phyloP scores from a whole-genome alignment of 192 early-diverging fungal species.

The Coemansia sp. region DNA sequence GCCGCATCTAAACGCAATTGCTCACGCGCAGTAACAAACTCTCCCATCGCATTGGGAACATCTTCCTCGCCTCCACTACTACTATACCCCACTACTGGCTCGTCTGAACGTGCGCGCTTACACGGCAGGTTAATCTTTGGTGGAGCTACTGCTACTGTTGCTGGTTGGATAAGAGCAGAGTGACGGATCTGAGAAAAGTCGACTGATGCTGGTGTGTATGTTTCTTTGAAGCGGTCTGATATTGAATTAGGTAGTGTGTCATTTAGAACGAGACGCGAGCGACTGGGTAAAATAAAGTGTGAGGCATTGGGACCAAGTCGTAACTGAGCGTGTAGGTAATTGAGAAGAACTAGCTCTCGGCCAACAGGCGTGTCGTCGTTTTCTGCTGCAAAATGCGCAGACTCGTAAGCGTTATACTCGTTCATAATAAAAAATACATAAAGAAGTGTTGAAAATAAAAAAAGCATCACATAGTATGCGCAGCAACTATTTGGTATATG shows the following conservation, averaged over 20 bases:
- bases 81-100: neutral
- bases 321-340: neutral
- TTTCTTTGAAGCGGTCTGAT: neutral
- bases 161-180: neutral
- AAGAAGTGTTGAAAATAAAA: too few relatives aligned
- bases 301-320: neutral
- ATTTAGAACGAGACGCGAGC: neutral
- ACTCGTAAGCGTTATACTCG: neutral
- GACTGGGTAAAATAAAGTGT: neutral
- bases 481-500: neutral
- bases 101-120: conserved; percentile 31
- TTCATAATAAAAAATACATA: neutral
- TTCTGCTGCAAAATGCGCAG: neutral
- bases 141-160: too few relatives aligned
- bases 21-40: conserved; percentile 46
- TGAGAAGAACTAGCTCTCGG: neutral
- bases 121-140: neutral
- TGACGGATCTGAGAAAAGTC: neutral
- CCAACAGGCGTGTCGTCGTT: neutral
- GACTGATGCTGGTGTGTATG: neutral
- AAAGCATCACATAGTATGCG: neutral
- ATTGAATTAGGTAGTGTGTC: neutral
- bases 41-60: neutral
- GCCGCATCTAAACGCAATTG: conserved; percentile 37
- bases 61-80: neutral